Evolutionary conservation across 2,329 filamentous ascomycete species (phyloP).

Genomic region (Alternaria brassicicola): DNA sequence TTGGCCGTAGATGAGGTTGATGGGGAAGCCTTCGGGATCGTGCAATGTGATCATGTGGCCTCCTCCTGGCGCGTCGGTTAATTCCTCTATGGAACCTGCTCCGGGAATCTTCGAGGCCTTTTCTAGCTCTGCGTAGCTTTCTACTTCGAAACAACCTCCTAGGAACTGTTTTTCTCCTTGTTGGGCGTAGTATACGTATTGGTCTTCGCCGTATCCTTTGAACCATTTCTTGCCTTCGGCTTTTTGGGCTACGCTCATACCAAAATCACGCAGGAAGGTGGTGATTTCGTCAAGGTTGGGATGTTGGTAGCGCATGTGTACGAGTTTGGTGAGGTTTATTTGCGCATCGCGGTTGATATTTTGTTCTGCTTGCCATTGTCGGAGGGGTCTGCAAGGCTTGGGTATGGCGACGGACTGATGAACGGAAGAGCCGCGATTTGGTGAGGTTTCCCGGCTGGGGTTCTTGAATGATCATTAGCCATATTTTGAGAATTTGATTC

Average conservation of each 20-base stretch:
- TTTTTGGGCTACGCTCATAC: constrained; percentile 44
- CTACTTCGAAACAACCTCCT: constrained; percentile 65
- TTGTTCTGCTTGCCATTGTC: constrained; percentile 47
- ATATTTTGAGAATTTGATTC: not conserved
- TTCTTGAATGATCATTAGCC: constrained; percentile 23
- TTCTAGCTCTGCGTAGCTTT: constrained; percentile 61
- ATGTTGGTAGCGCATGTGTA: constrained; percentile 62
- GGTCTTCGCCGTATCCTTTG: constrained; percentile 66
- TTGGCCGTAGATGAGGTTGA: constrained; percentile 65
- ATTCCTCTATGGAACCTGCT: constrained; percentile 57
- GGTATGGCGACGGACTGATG: constrained; percentile 49
- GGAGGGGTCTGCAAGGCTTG: constrained; percentile 42
- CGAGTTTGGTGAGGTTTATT: constrained; percentile 55
- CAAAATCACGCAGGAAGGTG: constrained; percentile 50
- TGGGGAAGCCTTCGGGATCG: constrained; percentile 61
- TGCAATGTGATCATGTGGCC: constrained; percentile 56
- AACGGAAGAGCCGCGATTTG: constrained; percentile 51
- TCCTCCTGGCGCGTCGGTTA: constrained; percentile 59
- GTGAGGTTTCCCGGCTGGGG: constrained; percentile 43
- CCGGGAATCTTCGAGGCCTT: constrained; percentile 54
- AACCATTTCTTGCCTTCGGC: constrained; percentile 57
- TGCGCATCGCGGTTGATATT: constrained; percentile 54
- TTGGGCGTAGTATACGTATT: constrained; percentile 64
- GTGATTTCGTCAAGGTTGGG: constrained; percentile 57
- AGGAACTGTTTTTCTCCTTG: constrained; percentile 60